These are phyloP conservation scores for Jaapia argillacea DNA, from an alignment of 768 basidiomycete genomes.

Conservation along the genomic window DNA sequence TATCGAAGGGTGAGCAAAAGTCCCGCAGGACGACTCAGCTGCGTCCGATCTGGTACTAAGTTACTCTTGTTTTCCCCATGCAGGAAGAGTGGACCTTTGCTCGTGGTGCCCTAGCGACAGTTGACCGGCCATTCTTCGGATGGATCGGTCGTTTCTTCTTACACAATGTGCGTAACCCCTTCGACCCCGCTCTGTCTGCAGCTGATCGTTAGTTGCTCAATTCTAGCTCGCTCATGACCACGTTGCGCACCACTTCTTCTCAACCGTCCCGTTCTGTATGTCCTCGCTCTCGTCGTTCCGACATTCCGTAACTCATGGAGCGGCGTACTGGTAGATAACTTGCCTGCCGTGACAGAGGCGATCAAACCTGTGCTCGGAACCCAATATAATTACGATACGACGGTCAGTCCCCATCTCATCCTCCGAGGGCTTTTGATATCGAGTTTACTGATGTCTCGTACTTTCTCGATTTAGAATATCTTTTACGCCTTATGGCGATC, in stretches of 20 bases:
- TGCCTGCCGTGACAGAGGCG: slow-evolving; percentile 17
- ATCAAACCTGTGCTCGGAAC: slow-evolving; percentile 20
- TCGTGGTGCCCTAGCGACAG: slow-evolving; percentile 20
- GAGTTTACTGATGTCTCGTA: background rate
- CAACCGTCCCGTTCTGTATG: slow-evolving; percentile 13
- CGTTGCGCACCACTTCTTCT: slow-evolving; percentile 24
- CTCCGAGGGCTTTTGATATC: background rate
- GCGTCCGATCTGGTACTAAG: background rate
- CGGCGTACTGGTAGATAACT: slow-evolving; percentile 13
- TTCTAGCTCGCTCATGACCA: slow-evolving; percentile 20
- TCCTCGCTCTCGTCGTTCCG: background rate
- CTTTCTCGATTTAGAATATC: slow-evolving; percentile 9
- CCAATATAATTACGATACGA: slow-evolving; percentile 18
- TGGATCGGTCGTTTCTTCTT: slow-evolving; percentile 22
- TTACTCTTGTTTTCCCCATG: background rate
- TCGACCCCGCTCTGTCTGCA: slow-evolving; percentile 2
- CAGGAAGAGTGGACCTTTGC: slow-evolving; percentile 16
- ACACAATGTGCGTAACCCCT: slow-evolving; percentile 12
- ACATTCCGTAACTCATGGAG: background rate
- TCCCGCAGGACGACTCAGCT: too few species aligned
- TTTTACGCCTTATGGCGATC: slow-evolving; percentile 20
- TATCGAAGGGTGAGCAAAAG: slow-evolving; percentile 9
- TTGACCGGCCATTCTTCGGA: slow-evolving; percentile 21
- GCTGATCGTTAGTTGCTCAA: slow-evolving; percentile 6
- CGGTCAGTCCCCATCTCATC: slow-evolving; percentile 6